Percentiles rank a stretch among this genome's conserved stretches.
phyloP scores from a whole-genome alignment of 352 stramenopile species.

The Pythium folliculosum region DNA sequence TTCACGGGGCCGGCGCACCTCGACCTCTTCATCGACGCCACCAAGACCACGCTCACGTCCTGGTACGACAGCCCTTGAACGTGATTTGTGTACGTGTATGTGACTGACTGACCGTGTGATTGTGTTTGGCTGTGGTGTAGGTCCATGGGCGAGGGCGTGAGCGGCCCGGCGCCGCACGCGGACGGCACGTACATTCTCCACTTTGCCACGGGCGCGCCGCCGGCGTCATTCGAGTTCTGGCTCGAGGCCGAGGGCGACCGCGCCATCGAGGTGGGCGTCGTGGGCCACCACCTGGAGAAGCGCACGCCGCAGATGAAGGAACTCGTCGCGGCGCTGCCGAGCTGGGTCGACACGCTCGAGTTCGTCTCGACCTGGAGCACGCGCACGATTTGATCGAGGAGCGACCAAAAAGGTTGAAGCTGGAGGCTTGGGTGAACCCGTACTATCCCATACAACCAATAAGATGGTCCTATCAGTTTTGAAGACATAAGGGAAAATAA shows the following conservation, averaged over 20 bases:
- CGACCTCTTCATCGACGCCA: slow-evolving; percentile 81
- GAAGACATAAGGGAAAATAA: too few relatives aligned
- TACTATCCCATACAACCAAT: too few relatives aligned
- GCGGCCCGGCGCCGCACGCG: slow-evolving; percentile 51
- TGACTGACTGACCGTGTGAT: slow-evolving; percentile 1
- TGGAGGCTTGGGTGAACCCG: too few relatives aligned
- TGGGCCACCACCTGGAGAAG: slow-evolving; percentile 66
- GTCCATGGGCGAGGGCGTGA: slow-evolving; percentile 69
- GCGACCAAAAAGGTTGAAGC: too few relatives aligned
- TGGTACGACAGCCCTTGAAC: too few relatives aligned
- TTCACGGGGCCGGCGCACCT: slow-evolving; percentile 70
- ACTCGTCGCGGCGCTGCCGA: slow-evolving; percentile 44
- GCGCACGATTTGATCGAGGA: slow-evolving; percentile 50
- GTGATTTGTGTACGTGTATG: too few relatives aligned
- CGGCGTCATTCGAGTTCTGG: slow-evolving; percentile 75
- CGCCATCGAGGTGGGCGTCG: slow-evolving; percentile 57
- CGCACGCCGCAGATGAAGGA: slow-evolving; percentile 49
- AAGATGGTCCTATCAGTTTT: too few relatives aligned
- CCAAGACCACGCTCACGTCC: slow-evolving; percentile 60
- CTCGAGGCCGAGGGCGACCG: slow-evolving; percentile 57
- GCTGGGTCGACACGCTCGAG: slow-evolving; percentile 45
- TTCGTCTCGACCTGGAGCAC: slow-evolving; percentile 64
- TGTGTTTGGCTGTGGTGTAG: slow-evolving; percentile 22
- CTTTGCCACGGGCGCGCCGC: slow-evolving; percentile 58
- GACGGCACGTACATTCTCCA: slow-evolving; percentile 79